These are phyloP conservation scores for Pochonia chlamydosporia DNA, from an alignment of 2,329 filamentous ascomycete genomes.

Conservation along the genomic window DNA sequence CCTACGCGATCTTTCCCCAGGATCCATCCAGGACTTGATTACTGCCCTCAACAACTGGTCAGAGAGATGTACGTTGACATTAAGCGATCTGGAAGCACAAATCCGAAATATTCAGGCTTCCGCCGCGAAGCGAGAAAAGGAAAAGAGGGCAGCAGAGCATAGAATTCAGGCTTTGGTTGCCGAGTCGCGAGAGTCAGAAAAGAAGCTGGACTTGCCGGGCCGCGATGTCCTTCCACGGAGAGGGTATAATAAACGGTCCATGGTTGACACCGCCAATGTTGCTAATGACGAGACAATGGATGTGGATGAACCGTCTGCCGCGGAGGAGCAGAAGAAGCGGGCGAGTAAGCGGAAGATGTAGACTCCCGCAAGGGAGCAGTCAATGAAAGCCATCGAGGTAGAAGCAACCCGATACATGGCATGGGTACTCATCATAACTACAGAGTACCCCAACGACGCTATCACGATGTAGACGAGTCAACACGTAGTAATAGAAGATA, in stretches of 20 bases:
- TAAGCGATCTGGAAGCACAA: constrained; percentile 70
- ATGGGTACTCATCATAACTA: too few relatives aligned
- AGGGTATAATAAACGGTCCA: constrained; percentile 26
- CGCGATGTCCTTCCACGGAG: constrained; percentile 21
- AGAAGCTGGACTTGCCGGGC: constrained; percentile 19
- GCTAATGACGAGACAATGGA: constrained; percentile 49
- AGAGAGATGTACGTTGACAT: constrained; percentile 66
- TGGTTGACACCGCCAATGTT: constrained; percentile 37
- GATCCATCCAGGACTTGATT: constrained; percentile 64
- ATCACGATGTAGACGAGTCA: constrained; percentile 23
- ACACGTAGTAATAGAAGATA: constrained; percentile 20
- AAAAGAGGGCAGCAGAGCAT: constrained; percentile 40
- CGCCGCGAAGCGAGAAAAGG: constrained; percentile 47
- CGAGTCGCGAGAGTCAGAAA: constrained; percentile 37
- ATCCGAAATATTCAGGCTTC: constrained; percentile 59
- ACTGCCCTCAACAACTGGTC: constrained; percentile 68
- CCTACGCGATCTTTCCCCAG: constrained; percentile 76
- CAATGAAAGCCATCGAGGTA: constrained; percentile 6
- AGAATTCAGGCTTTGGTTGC: constrained; percentile 44
- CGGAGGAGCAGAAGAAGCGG: constrained; percentile 44
- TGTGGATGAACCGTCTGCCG: constrained; percentile 44
- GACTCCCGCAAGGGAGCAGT: neutral
- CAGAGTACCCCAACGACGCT: neutral
- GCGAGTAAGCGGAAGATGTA: constrained; percentile 50
- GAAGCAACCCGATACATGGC: too few relatives aligned